phyloP scores from a whole-genome alignment of 495 filamentous ascomycete genomes.

The Trichoderma gamsii region DNA sequence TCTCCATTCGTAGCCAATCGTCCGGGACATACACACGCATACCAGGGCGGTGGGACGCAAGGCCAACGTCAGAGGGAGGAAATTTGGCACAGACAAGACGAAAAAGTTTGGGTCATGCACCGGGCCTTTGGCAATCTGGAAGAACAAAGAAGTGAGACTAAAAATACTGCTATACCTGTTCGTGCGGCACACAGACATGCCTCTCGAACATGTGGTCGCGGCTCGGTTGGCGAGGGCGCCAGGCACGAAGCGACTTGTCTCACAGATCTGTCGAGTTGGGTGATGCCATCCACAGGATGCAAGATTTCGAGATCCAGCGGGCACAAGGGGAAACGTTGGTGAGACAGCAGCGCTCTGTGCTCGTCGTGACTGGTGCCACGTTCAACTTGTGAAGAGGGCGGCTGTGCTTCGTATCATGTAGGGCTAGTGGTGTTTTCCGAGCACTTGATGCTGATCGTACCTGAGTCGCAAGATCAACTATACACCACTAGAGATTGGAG shows the following conservation, averaged over 20 bases:
- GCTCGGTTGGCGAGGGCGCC: constrained; percentile 1
- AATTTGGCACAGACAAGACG: neutral
- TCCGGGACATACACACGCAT: neutral
- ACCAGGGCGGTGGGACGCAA: neutral
- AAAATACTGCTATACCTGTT: neutral
- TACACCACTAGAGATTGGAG: neutral
- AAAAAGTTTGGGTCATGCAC: neutral
- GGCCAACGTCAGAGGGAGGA: neutral
- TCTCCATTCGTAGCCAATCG: neutral
- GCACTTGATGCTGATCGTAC: neutral
- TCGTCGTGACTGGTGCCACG: neutral
- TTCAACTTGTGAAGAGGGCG: neutral
- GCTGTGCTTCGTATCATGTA: neutral
- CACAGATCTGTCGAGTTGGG: constrained; percentile 10
- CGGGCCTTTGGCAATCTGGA: neutral
- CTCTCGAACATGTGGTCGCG: neutral
- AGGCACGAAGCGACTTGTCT: constrained; percentile 11
- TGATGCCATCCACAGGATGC: constrained; percentile 10
- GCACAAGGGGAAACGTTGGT: neutral
- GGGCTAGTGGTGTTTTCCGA: no score
- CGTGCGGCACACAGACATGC: neutral
- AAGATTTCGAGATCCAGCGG: constrained; percentile 8
- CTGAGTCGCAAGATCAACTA: no score
- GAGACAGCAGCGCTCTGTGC: constrained; percentile 1
- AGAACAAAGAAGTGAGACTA: neutral